Evolutionary conservation across 179 eudicot species (phyloP), one percentile per base, ranked within the genome.

Genomic region (Sideroxylon spinosum): DNA sequence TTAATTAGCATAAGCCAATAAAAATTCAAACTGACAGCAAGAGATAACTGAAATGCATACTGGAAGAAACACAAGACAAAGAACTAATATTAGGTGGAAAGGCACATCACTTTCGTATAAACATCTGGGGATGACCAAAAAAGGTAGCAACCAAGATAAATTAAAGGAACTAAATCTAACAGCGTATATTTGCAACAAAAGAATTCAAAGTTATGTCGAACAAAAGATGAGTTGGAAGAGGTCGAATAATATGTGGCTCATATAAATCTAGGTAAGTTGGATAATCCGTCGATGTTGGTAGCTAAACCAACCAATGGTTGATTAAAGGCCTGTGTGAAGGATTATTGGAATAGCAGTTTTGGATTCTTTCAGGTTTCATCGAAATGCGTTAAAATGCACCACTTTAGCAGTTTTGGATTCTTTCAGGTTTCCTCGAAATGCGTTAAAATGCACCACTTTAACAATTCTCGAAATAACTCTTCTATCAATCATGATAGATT

Each of bases 1-100:
- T 48, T 53, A 67, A 77, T 32, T 23, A 29, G 60, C 52, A 76
- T 20, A 52, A 28, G 70, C 65, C 71, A 63, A 67, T 17, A 65
- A 14, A 10, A 32, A 16, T 32, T 16, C 37, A 32, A 32, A 32
- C 1, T 32, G 19, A 55, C 17, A 14, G 16, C 52, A 68, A 44
- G 3, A 26, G 28, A 68, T 26, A 68, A 68, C 28, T 68, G 55
- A 68, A 68, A 20, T 44, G 23, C 23, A 20, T 68, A 23, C 14
- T 44, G 28, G 56, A 6, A 68, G 16, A 68, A 68, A 68, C 26
- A 68, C n/a, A 68, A 20, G 55, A 68, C 53, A 13, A 32, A 68
- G 55, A 44, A 46, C 9, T 44, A 44, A n/a, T 2, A 46, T 10
- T 68, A 67, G 49, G 14, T 9, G 14, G 23, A 0, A 4, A 62